Conservation (phyloP, 208 protist genomes). For the Leishmania aethiopica region DNA sequence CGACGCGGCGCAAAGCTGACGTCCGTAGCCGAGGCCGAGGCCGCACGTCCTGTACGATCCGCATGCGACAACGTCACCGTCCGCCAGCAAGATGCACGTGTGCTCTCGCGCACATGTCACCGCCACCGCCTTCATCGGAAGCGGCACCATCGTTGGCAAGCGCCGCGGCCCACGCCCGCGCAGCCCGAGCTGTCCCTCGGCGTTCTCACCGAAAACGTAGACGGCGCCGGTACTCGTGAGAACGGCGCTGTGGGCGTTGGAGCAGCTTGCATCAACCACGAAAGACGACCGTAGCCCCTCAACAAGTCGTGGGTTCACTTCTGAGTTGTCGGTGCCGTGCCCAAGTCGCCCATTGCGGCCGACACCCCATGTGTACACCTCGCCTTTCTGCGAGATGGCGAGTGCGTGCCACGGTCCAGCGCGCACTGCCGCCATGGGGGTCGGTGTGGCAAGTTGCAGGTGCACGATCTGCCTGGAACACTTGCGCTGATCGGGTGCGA, state of each 20-base stretch:
- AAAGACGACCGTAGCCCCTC: constrained; percentile 40
- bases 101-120: constrained; percentile 59
- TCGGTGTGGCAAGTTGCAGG: constrained; percentile 2
- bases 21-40: constrained; percentile 48
- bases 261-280: constrained; percentile 67
- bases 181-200: constrained; percentile 66
- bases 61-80: constrained; percentile 78
- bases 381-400: constrained; percentile 50
- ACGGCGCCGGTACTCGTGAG: constrained; percentile 61
- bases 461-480: constrained; percentile 44
- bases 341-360: constrained; percentile 65
- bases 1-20: constrained; percentile 30
- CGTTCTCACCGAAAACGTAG: constrained; percentile 78
- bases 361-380: constrained; percentile 76
- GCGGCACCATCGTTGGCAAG: constrained; percentile 34
- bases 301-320: constrained; percentile 49
- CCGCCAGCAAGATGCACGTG: constrained; percentile 65
- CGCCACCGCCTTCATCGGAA: constrained; percentile 56
- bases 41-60: constrained; percentile 52
- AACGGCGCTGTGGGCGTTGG: constrained; percentile 57
- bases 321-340: constrained; percentile 46
- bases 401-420: constrained; percentile 68
- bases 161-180: constrained; percentile 21
- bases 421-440: constrained; percentile 31
- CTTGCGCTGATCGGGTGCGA: constrained; percentile 29